These are phyloP conservation scores for Tolypocladium guangdongense DNA, from an alignment of 2,329 filamentous ascomycete species.

Conservation along the genomic window DNA sequence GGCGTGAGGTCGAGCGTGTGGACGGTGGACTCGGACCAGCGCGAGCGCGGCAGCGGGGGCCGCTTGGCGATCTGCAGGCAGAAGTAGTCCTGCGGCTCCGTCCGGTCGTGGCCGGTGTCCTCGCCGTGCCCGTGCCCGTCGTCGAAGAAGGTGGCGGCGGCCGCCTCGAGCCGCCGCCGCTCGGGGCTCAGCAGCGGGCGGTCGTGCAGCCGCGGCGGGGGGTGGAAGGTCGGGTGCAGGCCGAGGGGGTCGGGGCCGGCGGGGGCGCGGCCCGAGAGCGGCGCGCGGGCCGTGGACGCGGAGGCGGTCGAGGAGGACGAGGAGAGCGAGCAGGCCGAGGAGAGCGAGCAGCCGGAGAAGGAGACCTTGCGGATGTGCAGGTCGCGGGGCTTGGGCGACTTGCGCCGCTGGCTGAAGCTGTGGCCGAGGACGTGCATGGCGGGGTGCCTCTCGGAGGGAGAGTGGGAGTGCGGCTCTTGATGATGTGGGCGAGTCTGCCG, in stretches of 20 bases:
- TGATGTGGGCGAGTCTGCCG: too few species aligned
- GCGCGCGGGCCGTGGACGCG: constrained; percentile 15
- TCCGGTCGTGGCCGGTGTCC: constrained; percentile 10
- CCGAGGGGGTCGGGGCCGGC: constrained; percentile 21
- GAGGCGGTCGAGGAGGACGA: constrained; percentile 14
- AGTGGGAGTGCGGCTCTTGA: too few species aligned
- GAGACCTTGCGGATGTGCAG: constrained; percentile 30
- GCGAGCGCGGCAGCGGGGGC: constrained; percentile 23
- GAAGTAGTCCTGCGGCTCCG: constrained; percentile 22
- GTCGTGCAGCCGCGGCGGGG: constrained; percentile 26
- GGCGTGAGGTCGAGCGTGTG: constrained; percentile 12
- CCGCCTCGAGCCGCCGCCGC: constrained; percentile 9
- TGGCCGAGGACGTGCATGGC: constrained; percentile 27
- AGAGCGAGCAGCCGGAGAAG: constrained; percentile 28
- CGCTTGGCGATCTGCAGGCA: constrained; percentile 16
- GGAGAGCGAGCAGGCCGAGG: constrained; percentile 23
- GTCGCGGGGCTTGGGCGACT: constrained; percentile 22
- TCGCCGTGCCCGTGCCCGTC: constrained; percentile 10
- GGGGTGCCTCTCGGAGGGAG: too few species aligned
- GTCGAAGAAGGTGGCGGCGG: constrained; percentile 17
- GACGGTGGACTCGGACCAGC: constrained; percentile 33
- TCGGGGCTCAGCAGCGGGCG: constrained; percentile 19
- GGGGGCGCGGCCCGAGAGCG: constrained; percentile 13
- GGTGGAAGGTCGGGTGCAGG: constrained; percentile 22
- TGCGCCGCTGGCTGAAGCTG: constrained; percentile 25